Conservation (phyloP, 2,329 filamentous ascomycete genomes). For the Colletotrichum melonis region DNA sequence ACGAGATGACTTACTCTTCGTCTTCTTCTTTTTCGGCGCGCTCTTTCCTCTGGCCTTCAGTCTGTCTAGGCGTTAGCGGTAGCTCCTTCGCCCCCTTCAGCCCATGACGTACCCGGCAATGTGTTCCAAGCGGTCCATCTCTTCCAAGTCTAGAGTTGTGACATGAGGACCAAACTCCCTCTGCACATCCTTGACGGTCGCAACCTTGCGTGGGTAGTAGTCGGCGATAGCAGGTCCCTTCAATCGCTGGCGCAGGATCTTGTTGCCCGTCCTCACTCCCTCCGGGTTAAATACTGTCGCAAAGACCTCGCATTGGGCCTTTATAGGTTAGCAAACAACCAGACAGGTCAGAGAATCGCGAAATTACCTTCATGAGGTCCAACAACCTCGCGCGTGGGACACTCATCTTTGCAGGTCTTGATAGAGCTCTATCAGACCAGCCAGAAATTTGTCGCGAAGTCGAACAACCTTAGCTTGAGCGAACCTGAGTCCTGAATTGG, state of each 20-base stretch:
- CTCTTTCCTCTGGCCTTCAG: conserved; percentile 86
- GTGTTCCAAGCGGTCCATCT: conserved; percentile 83
- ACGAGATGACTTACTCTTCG: conserved; percentile 40
- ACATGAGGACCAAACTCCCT: conserved; percentile 74
- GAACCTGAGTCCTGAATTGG: conserved; percentile 7
- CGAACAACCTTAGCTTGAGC: conserved; percentile 17
- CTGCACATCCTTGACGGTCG: conserved; percentile 79
- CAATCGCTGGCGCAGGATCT: conserved; percentile 88
- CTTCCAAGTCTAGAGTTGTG: conserved; percentile 77
- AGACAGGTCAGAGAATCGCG: not conserved
- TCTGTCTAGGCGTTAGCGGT: conserved; percentile 52
- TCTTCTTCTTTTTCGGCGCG: conserved; percentile 88
- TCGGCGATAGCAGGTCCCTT: conserved; percentile 83
- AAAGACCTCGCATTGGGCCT: conserved; percentile 95
- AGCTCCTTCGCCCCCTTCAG: not conserved
- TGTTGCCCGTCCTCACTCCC: conserved; percentile 85
- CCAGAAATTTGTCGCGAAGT: conserved; percentile 22
- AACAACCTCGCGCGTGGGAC: conserved; percentile 71
- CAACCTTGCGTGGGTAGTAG: conserved; percentile 86
- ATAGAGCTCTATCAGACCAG: conserved; percentile 24
- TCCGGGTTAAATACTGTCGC: conserved; percentile 91
- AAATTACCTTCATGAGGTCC: conserved; percentile 81
- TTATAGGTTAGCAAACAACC: conserved; percentile 13
- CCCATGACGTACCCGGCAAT: conserved; percentile 68
- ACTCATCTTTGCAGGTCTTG: conserved; percentile 62